These are phyloP conservation scores for Annulohypoxylon truncatum DNA, from an alignment of 2,329 filamentous ascomycete genomes.

Conservation along the genomic window DNA sequence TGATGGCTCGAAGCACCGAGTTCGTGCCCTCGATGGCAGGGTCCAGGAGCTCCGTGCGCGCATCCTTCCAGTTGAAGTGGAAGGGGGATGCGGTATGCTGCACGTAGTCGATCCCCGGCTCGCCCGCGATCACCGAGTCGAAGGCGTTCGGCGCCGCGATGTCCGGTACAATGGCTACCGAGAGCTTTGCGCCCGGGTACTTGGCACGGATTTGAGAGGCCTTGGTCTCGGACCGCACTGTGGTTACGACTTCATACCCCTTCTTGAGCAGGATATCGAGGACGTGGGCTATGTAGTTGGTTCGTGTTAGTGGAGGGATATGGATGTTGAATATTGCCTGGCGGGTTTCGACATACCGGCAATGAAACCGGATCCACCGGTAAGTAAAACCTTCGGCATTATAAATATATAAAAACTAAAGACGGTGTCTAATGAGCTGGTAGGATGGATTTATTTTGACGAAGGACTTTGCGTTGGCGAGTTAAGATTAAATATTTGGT, in stretches of 20 bases:
- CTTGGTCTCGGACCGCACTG: conserved; percentile 66
- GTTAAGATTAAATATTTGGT: neutral
- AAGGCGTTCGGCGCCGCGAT: conserved; percentile 81
- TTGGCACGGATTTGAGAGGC: conserved; percentile 63
- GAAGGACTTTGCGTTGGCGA: neutral
- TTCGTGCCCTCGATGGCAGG: conserved; percentile 71
- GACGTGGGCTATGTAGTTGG: conserved; percentile 59
- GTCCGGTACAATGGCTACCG: conserved; percentile 76
- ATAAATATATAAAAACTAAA: conserved; percentile 28
- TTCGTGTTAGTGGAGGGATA: conserved; percentile 8
- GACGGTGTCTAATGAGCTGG: neutral
- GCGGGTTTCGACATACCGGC: conserved; percentile 54
- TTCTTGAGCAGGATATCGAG: conserved; percentile 64
- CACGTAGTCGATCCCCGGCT: conserved; percentile 64
- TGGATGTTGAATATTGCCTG: neutral
- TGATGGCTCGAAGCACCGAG: conserved; percentile 77
- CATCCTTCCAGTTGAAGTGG: conserved; percentile 64
- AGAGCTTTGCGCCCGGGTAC: conserved; percentile 60
- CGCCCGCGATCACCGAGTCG: conserved; percentile 66
- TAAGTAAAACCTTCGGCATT: conserved; percentile 62
- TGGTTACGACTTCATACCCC: conserved; percentile 65
- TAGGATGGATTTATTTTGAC: neutral
- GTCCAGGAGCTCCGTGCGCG: conserved; percentile 65
- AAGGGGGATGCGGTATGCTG: conserved; percentile 72
- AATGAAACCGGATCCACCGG: conserved; percentile 65